Conservation (phyloP, 495 filamentous ascomycete species). For the Xylaria sp. region DNA sequence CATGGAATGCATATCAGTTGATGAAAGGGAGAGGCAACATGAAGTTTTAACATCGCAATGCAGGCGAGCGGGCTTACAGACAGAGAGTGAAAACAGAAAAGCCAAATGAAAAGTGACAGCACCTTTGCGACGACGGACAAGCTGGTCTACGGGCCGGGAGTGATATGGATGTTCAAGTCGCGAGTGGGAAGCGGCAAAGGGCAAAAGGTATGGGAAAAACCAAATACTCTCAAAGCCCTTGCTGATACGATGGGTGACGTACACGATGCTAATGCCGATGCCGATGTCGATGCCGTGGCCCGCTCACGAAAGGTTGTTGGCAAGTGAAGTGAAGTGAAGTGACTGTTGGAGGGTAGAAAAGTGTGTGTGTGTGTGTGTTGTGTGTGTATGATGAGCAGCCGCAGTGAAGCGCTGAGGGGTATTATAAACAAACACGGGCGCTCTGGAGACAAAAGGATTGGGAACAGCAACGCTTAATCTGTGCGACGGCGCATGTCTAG, state of each 20-base stretch:
- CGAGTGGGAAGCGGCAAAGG: too few species aligned
- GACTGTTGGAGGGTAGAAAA: too few species aligned
- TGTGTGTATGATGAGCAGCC: slow-evolving; percentile 9
- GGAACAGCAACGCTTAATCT: not conserved
- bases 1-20: not conserved
- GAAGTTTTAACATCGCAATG: not conserved
- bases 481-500: not conserved
- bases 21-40: not conserved
- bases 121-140: not conserved
- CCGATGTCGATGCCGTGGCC: not conserved
- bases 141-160: not conserved
- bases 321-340: too few species aligned
- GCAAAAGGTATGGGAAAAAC: too few species aligned
- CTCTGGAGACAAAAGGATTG: not conserved
- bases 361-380: too few species aligned
- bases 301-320: not conserved
- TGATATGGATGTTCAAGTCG: not conserved
- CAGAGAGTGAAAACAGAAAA: not conserved
- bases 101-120: not conserved
- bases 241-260: slow-evolving; percentile 11
- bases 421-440: slow-evolving; percentile 18
- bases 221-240: not conserved
- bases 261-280: too few species aligned
- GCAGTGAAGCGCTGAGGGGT: slow-evolving; percentile 5
- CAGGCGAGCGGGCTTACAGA: not conserved